Evolutionary conservation across 352 stramenopile species (phyloP), one percentile per base, ranked within the genome.

Genomic region (Blastocystis sp.): DNA sequence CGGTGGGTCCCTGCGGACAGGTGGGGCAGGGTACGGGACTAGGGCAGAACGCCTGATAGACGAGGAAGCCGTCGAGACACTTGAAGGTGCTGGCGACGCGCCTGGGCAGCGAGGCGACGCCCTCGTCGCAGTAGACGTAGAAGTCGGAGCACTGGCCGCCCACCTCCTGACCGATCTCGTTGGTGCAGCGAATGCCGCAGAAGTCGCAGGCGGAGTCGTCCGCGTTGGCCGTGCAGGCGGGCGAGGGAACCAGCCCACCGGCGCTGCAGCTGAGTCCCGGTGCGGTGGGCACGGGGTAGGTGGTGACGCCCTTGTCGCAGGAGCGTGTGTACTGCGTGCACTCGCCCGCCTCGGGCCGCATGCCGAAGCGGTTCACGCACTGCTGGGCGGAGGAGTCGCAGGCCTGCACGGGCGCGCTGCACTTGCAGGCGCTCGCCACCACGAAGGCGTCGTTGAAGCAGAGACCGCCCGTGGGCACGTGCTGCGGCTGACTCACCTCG

Each of bases 361-460:
- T 23, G 19, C 71, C 52, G 23, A 66, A 81, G n/a, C 52, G 71
- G 28, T 66, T 81, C 2, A 81, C 71, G 66, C 71, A 81, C 11
- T 53, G 53, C 71, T 45, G 19, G 5, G 48, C 43, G 5, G 14
- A n/a, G 53, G 71, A 23, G 34, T 69, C 62, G 23, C 71, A 81
- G 28, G 48, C 7, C n/a, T 81, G 7, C 10, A 43, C 41, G 3
- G 23, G 38, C 11, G 14, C 23, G 14, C 2, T 11, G 60, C 38
- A 81, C 21, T 53, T 81, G 60, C 71, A 81, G 0, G 40, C 71
- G 43, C 21, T 38, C 10, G 48, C 17, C 5, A 81, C 21, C 17
- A 81, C 71, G n/a, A 81, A 81, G 14, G 40, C 71, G 40, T 41
- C 48, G 43, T 81, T 81, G 71, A 81, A 81, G 60, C 71, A 81